A percentile compares a stretch with the other conserved stretches of the same genome.
Conservation (phyloP, 1,139 yeast species). For the Kodamaea arcana region DNA sequence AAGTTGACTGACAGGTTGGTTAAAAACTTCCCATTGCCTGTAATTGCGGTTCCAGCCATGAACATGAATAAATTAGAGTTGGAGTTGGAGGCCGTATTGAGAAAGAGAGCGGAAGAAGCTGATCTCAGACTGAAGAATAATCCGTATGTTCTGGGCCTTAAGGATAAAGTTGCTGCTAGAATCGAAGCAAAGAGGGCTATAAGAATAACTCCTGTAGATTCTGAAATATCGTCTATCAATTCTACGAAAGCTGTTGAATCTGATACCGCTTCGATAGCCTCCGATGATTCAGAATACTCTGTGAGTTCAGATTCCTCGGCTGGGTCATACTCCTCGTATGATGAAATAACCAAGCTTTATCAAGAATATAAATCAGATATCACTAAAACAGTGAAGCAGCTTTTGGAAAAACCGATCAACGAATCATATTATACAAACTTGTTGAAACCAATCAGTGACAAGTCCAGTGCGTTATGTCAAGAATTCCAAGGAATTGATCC, state of each 20-base stretch:
- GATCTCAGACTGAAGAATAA: background rate
- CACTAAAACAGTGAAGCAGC: conserved; percentile 15
- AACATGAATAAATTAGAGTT: conserved; percentile 47
- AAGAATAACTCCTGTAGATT: background rate
- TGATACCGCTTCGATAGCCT: conserved; percentile 18
- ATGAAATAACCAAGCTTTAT: conserved; percentile 36
- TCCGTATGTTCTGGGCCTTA: background rate
- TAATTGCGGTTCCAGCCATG: conserved; percentile 62
- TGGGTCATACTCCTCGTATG: conserved; percentile 36
- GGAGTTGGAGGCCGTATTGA: conserved; percentile 15
- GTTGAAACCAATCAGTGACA: conserved; percentile 34
- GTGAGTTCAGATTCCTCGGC: conserved; percentile 18
- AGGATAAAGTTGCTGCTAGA: background rate
- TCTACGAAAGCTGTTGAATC: conserved; percentile 6
- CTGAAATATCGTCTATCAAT: background rate
- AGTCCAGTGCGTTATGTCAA: conserved; percentile 34
- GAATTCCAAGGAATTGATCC: conserved; percentile 39
- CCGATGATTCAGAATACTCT: conserved; percentile 17
- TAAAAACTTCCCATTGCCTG: conserved; percentile 63
- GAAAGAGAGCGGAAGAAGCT: conserved; percentile 10
- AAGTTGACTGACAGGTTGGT: conserved; percentile 61
- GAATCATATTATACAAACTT: conserved; percentile 31
- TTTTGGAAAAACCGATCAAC: conserved; percentile 18
- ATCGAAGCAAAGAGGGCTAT: background rate
- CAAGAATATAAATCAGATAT: conserved; percentile 25